These are phyloP conservation scores for Cystobasidium sp. DNA, from an alignment of 1,284 basidiomycete species.

Conservation along the genomic window DNA sequence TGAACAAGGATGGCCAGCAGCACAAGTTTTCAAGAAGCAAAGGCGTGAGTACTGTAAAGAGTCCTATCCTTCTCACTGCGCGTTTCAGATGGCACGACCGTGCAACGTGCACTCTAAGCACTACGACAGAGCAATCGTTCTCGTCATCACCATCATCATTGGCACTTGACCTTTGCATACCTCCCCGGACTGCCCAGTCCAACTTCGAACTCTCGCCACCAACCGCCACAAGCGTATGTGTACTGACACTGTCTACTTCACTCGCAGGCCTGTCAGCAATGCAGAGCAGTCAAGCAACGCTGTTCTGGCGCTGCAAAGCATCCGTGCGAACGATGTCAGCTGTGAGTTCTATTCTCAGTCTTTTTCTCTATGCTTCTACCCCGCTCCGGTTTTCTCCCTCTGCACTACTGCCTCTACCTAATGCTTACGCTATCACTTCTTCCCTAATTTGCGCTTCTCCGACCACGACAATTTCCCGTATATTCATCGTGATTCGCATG, in stretches of 20 bases:
- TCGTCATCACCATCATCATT: not conserved
- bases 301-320: constrained; percentile 37
- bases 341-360: constrained; percentile 21
- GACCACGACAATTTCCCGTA: not conserved
- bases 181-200: not conserved
- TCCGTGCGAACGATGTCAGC: constrained; percentile 44
- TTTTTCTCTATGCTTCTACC: not conserved
- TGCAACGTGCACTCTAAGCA: too few species aligned
- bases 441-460: not conserved
- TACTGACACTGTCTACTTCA: not conserved
- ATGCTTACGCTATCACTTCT: constrained; percentile 8
- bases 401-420: not conserved
- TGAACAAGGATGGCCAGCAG: constrained; percentile 26
- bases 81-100: not conserved
- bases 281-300: constrained; percentile 42
- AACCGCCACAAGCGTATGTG: not conserved
- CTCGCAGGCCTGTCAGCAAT: constrained; percentile 41
- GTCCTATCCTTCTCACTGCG: not conserved
- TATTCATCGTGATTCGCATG: not conserved
- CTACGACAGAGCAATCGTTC: too few species aligned
- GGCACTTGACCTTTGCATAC: not conserved
- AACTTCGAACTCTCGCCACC: not conserved
- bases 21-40: constrained; percentile 43
- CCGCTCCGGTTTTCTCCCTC: not conserved
- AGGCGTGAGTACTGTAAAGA: constrained; percentile 27